These are phyloP conservation scores for Dactylella cylindrospora DNA, from an alignment of 2,329 filamentous ascomycete species.

Conservation along the genomic window DNA sequence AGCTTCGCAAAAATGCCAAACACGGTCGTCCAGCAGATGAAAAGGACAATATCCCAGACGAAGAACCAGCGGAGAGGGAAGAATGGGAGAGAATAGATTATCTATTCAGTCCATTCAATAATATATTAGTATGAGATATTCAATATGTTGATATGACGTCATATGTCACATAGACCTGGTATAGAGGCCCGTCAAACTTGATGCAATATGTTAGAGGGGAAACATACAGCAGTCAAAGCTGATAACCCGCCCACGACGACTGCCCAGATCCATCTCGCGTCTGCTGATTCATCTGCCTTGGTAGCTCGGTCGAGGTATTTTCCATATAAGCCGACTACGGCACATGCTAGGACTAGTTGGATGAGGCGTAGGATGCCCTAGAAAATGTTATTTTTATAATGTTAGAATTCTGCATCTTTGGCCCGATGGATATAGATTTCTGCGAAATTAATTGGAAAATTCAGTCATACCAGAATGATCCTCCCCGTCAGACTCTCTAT, in stretches of 20 bases:
- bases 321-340: conserved; percentile 77
- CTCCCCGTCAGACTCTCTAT: conserved; percentile 20
- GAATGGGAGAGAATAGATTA: conserved; percentile 39
- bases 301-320: conserved; percentile 64
- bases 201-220: too few relatives aligned
- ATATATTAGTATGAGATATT: too few relatives aligned
- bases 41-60: conserved; percentile 55
- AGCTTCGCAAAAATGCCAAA: conserved; percentile 82
- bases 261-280: conserved; percentile 75
- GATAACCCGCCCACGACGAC: conserved; percentile 68
- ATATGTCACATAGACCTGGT: background rate
- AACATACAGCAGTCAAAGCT: conserved; percentile 60
- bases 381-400: background rate
- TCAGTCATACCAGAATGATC: conserved; percentile 29
- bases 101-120: conserved; percentile 9
- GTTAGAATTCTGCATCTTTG: background rate
- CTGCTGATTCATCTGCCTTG: conserved; percentile 57
- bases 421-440: background rate
- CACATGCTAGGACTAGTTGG: conserved; percentile 74
- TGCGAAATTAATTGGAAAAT: background rate
- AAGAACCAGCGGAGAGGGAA: conserved; percentile 50
- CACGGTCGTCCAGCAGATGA: conserved; percentile 67
- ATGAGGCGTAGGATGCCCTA: conserved; percentile 65
- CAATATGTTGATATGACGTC: conserved; percentile 5
- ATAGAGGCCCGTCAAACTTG: too few relatives aligned